Evolutionary conservation across 495 filamentous ascomycete species (phyloP), one percentile per base, ranked within the genome.

Genomic region (Penicillium odoratum): DNA sequence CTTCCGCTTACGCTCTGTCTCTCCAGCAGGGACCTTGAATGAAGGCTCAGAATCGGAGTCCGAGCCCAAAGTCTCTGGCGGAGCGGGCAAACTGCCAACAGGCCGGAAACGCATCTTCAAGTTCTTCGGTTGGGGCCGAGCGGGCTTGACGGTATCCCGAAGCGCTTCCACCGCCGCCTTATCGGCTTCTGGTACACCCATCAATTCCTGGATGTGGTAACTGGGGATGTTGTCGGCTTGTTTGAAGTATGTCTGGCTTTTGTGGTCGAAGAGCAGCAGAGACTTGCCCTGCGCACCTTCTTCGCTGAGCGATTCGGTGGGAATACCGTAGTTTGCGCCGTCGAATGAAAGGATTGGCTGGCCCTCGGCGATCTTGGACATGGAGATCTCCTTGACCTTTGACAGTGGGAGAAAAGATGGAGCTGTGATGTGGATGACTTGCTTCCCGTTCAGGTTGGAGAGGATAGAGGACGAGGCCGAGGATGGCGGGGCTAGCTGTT

Each of bases 41-140:
- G 70, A 71, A 55, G 70, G 67, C 62, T 67, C 74, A 6, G 71
- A 76, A 57, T 82, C 81, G 4, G 74, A 78, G 60, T 72, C 74
- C 38, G 73, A 75, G 7, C 80, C 82, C 30, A 83, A 62, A 3
- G 67, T 81, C 55, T 79, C 80, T 3, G 77, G 69, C 1, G 76
- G 66, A 1, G 63, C 70, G 50, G 66, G 57, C 15, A 74, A 69
- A 62, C 81, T 82, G 30, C 82, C 82, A 10, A 81, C 75, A 9
- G 83, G 85, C 21, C 72, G 69, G 61, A 79, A 86, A 25, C 83
- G 80, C 84, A 88, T 88, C 51, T 77, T 81, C 54, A 88, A 53
- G 40, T 83, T 77, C 59, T 81, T 82, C 18, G 82, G 82, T 55
- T 88, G 85, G 33, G 73, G 77, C 21, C 73, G 69, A n/a, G 66